Conservation (phyloP, 2,329 filamentous ascomycete species). For the Colletotrichum gigasporum region DNA sequence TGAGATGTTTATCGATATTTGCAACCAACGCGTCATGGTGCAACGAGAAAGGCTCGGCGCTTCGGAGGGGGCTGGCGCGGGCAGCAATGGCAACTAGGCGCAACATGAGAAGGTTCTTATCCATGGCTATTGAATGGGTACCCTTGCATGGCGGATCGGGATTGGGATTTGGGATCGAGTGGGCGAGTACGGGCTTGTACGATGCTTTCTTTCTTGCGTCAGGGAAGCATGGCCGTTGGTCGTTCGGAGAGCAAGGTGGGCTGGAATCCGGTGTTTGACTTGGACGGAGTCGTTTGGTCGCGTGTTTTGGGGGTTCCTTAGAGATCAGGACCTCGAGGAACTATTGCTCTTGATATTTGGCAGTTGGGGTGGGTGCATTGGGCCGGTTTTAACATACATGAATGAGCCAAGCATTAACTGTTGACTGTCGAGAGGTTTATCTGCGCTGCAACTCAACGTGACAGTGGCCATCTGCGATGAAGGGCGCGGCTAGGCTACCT, state of each 20-base stretch:
- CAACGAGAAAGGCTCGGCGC: constrained; percentile 62
- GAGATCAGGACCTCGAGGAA: constrained; percentile 15
- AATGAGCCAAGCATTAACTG: constrained; percentile 15
- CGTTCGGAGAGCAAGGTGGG: constrained; percentile 12
- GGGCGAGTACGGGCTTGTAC: constrained; percentile 15
- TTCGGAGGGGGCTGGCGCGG: constrained; percentile 14
- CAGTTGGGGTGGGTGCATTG: constrained; percentile 27
- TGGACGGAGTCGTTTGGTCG: constrained; percentile 24
- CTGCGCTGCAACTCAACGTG: not conserved
- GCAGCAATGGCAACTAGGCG: constrained; percentile 10
- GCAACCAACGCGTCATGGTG: constrained; percentile 72
- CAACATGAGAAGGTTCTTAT: not conserved
- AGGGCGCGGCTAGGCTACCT: too few relatives aligned
- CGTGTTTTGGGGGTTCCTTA: constrained; percentile 18
- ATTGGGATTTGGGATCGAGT: constrained; percentile 22
- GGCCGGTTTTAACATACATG: constrained; percentile 30
- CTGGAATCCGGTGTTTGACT: constrained; percentile 24
- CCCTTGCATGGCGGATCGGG: constrained; percentile 32
- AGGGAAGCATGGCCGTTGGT: constrained; percentile 27
- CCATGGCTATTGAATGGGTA: not conserved
- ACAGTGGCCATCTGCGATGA: not conserved
- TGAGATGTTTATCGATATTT: constrained; percentile 77
- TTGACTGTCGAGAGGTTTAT: not conserved
- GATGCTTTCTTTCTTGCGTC: constrained; percentile 25
- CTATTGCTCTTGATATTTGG: not conserved